Conservation (phyloP, 2,329 filamentous ascomycete genomes). For the Microsporum canis region DNA sequence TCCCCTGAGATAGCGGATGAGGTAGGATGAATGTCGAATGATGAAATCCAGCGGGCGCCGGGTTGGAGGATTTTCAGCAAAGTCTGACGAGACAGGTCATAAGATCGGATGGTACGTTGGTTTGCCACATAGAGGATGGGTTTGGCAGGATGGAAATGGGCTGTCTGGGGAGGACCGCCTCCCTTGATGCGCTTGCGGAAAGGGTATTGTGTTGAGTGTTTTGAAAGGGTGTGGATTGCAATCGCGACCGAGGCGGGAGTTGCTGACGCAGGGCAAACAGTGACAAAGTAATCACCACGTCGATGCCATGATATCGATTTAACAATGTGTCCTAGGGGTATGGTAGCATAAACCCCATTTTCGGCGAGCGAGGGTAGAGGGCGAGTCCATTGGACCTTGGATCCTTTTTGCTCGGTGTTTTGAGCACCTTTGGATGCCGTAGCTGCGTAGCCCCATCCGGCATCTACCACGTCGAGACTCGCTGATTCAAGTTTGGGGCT, state of each 20-base stretch:
- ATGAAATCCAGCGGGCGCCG: conserved; percentile 87
- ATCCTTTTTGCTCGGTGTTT: conserved; percentile 53
- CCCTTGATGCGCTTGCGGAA: conserved; percentile 63
- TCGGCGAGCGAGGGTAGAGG: conserved; percentile 63
- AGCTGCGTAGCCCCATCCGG: conserved; percentile 87
- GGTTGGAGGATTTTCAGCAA: conserved; percentile 88
- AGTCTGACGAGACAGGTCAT: conserved; percentile 84
- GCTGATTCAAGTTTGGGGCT: conserved; percentile 62
- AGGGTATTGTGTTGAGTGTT: conserved; percentile 87
- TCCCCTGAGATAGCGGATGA: conserved; percentile 85
- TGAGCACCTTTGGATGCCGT: conserved; percentile 43
- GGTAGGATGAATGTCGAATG: conserved; percentile 79
- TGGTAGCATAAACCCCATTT: conserved; percentile 63
- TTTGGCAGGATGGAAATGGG: conserved; percentile 86
- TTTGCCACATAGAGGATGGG: conserved; percentile 95
- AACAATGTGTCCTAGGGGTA: conserved; percentile 66
- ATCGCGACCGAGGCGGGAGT: conserved; percentile 52
- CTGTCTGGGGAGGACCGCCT: conserved; percentile 69
- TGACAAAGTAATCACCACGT: conserved; percentile 85
- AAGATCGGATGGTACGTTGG: conserved; percentile 81
- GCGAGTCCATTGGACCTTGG: conserved; percentile 70
- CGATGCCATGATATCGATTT: conserved; percentile 92
- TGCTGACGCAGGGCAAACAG: conserved; percentile 61
- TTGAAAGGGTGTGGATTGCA: conserved; percentile 86
- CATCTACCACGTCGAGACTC: conserved; percentile 67